Evolutionary conservation across 495 filamentous ascomycete species (phyloP).

Genomic region (Talaromyces trachyspermus): DNA sequence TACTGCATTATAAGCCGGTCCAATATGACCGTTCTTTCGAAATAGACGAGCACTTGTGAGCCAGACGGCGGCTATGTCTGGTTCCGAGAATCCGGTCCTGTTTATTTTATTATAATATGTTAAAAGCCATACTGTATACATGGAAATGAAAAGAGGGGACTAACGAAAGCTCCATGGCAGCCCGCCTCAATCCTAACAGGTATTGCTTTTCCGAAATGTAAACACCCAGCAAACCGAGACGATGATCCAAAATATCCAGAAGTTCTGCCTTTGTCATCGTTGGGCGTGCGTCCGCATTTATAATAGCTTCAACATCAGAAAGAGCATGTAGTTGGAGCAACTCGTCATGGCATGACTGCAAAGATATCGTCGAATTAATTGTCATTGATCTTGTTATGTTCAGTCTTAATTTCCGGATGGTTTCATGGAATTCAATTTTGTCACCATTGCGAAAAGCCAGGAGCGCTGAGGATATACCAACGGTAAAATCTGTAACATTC

Average conservation of each 20-base stretch:
- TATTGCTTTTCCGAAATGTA: conserved; percentile 91
- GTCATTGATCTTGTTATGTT: conserved; percentile 67
- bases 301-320: conserved; percentile 78
- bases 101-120: conserved; percentile 7
- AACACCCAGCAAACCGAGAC: conserved; percentile 76
- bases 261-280: conserved; percentile 31
- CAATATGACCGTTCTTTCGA: conserved; percentile 71
- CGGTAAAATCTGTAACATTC: conserved; percentile 69
- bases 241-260: conserved; percentile 56
- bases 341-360: conserved; percentile 72
- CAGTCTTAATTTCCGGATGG: conserved; percentile 58
- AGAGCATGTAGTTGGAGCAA: conserved; percentile 81
- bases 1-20: conserved; percentile 87
- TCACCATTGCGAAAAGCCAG: conserved; percentile 53
- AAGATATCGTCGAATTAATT: conserved; percentile 62
- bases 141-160: conserved; percentile 10
- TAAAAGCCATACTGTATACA: neutral
- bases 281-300: conserved; percentile 34
- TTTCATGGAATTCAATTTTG: conserved; percentile 45
- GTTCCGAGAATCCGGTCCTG: conserved; percentile 45
- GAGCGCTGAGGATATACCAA: conserved; percentile 68
- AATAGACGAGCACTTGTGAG: conserved; percentile 78
- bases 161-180: conserved; percentile 66
- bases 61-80: conserved; percentile 78
- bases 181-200: conserved; percentile 77